Base-by-base conservation (phyloP, 2,329 filamentous ascomycete species). In the Grosmannia serpens region DNA sequence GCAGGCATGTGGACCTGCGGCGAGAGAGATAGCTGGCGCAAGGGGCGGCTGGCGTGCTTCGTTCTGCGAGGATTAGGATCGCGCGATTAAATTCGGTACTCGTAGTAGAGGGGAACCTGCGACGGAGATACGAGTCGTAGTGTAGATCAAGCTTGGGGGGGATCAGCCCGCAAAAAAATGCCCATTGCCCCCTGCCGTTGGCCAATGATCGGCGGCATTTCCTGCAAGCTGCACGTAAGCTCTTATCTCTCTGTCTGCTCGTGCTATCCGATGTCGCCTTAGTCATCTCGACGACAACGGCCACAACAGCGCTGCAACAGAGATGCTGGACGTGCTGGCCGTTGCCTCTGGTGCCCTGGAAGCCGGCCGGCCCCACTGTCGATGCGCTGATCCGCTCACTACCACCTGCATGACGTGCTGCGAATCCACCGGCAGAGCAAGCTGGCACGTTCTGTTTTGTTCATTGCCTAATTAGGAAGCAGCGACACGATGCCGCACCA, bases 391-490 rank as follows among this genome's bases (percentile, higher is more conserved):
- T 44, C 9, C 20, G 31, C 7, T 33, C 31, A 33, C 31, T 11
- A 11, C 10, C n/a, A n/a, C n/a, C n/a, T n/a, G n/a, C n/a, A n/a
- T n/a, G n/a, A n/a, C n/a, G n/a, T n/a, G 31, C 50, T 33, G 20
- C 26, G 10, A 31, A 27, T 27, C 50, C 1, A 22, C 24, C 7
- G 7, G 4, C 17, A 15, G 8, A n/a, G 47, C 7, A 20, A 52
- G n/a, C 9, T 11, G 20, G 6, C 7, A 13, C 31, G 6, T 8
- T 24, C 24, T 38, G 29, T 17, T 29, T 26, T 33, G 26, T 35
- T 53, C 4, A 56, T 56, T 58, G 46, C 56, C 56, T 53, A 58
- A 53, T 46, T 49, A 58, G 56, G 56, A 58, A 58, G 49, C 31
- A 53, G 38, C 56, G 53, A 55, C 20, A 52, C 9, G 17, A 49